Evolutionary conservation across 2,329 filamentous ascomycete species (phyloP).

Genomic region (Epichloe brachyelytri): DNA sequence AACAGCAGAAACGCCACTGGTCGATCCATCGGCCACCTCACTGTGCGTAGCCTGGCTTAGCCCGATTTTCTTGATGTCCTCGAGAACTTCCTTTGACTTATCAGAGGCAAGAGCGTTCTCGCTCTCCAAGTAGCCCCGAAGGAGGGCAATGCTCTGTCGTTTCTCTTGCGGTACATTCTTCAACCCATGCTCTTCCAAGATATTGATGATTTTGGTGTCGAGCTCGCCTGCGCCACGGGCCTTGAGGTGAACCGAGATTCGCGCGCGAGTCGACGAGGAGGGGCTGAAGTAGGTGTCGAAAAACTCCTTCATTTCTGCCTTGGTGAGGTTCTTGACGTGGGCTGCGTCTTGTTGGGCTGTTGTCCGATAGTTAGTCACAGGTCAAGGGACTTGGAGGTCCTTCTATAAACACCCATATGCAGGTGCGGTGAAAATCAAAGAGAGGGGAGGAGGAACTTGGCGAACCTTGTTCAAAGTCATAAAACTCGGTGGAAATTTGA

Average conservation of each 20-base stretch:
- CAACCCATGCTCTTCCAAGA: conserved; percentile 24
- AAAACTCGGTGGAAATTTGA: conserved; percentile 74
- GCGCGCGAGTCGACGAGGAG: conserved; percentile 59
- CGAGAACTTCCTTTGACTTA: conserved; percentile 35
- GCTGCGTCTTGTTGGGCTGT: conserved; percentile 64
- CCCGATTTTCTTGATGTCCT: conserved; percentile 30
- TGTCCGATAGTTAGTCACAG: neutral
- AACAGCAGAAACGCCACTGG: conserved; percentile 29
- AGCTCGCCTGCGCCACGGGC: conserved; percentile 49
- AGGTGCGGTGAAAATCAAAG: neutral
- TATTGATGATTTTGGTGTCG: conserved; percentile 30
- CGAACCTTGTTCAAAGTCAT: conserved; percentile 78
- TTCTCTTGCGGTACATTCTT: conserved; percentile 27
- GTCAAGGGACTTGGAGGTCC: too few relatives aligned
- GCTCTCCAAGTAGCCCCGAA: conserved; percentile 37
- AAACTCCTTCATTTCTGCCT: conserved; percentile 68
- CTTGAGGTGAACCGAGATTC: conserved; percentile 70
- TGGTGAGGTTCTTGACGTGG: conserved; percentile 60
- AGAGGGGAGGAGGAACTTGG: conserved; percentile 7
- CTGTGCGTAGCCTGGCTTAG: conserved; percentile 21
- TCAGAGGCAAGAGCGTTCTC: conserved; percentile 35
- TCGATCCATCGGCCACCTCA: conserved; percentile 19
- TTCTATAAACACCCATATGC: too few relatives aligned
- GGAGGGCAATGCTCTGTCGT: conserved; percentile 33
- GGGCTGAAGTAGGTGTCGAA: conserved; percentile 66